phyloP scores from a whole-genome alignment of 805 yeast species.

The Candida pseudofarinosa region DNA sequence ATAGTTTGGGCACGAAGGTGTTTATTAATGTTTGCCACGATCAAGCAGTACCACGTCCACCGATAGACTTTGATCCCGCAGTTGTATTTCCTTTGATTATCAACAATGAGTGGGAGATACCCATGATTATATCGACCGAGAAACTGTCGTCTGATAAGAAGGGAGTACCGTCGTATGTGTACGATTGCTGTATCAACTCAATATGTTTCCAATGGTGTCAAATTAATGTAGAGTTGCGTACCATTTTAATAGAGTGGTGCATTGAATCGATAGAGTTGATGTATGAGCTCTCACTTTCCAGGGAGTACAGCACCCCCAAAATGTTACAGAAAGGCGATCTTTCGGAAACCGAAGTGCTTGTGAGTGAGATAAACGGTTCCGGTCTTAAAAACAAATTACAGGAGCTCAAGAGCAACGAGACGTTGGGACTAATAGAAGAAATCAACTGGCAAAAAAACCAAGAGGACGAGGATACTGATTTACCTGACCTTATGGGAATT shows the following conservation, averaged over 20 bases:
- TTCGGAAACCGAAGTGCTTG: constrained; percentile 40
- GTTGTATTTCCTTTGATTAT: constrained; percentile 59
- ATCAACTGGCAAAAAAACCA: constrained; percentile 18
- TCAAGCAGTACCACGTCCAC: constrained; percentile 60
- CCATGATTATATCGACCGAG: constrained; percentile 64
- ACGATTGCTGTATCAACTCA: constrained; percentile 76
- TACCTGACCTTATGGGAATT: constrained; percentile 30
- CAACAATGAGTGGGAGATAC: constrained; percentile 80
- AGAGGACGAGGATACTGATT: constrained; percentile 11
- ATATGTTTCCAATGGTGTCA: constrained; percentile 60
- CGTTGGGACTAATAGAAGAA: constrained; percentile 43
- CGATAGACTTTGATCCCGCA: constrained; percentile 48
- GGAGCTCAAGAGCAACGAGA: constrained; percentile 37
- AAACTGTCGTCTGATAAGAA: constrained; percentile 62
- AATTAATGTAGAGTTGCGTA: constrained; percentile 52
- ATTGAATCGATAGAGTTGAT: constrained; percentile 70
- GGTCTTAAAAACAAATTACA: constrained; percentile 34
- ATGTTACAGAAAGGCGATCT: constrained; percentile 66
- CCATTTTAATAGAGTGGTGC: constrained; percentile 78
- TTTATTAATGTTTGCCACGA: constrained; percentile 78
- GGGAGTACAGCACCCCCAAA: constrained; percentile 68
- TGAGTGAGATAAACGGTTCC: constrained; percentile 38
- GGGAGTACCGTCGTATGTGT: constrained; percentile 59
- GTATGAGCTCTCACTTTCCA: constrained; percentile 45
- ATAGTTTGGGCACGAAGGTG: constrained; percentile 50